Percentiles rank a stretch among this genome's conserved stretches.
These are phyloP conservation scores for Knoxia roxburghii DNA, from an alignment of 257 asterid species.

Conservation along the genomic window DNA sequence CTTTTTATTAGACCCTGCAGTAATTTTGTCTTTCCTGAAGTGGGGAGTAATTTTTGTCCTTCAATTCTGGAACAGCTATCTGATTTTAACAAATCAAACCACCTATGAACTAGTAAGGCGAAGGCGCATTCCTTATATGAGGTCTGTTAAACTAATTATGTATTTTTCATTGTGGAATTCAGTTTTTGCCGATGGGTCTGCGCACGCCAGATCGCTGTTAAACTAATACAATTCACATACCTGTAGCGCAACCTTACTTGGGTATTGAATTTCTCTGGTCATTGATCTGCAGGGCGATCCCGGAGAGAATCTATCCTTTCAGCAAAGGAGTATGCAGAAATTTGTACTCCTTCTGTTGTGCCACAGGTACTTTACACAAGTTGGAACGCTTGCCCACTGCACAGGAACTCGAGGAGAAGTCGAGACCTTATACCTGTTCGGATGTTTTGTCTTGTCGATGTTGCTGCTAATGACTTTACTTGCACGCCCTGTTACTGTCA, in stretches of 20 bases:
- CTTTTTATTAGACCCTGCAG: neutral
- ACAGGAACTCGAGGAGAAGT: slow-evolving; percentile 62
- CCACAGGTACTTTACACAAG: slow-evolving; percentile 39
- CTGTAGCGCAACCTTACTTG: neutral
- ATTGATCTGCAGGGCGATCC: slow-evolving; percentile 56
- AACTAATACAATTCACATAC: neutral
- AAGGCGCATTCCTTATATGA: slow-evolving; percentile 69
- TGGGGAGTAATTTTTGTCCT: slow-evolving; percentile 13
- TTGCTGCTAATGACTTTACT: slow-evolving; percentile 40
- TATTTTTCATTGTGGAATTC: neutral
- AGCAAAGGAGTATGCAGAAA: slow-evolving; percentile 82
- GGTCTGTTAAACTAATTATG: slow-evolving; percentile 42
- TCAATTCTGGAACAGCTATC: slow-evolving; percentile 62
- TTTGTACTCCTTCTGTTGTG: slow-evolving; percentile 61
- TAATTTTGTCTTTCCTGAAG: neutral
- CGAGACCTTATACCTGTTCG: slow-evolving; percentile 68
- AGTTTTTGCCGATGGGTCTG: neutral
- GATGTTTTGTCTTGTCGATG: slow-evolving; percentile 74
- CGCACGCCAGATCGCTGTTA: neutral
- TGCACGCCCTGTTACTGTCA: slow-evolving; percentile 3
- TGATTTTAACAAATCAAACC: slow-evolving; percentile 84
- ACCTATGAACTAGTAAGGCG: slow-evolving; percentile 94
- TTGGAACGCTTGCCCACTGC: slow-evolving; percentile 67
- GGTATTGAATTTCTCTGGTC: neutral
- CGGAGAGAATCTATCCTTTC: slow-evolving; percentile 91